A percentile compares a stretch with the other conserved stretches of the same genome.
Conservation (phyloP, 306 rosid genomes). For the Hippophae tibetana region DNA sequence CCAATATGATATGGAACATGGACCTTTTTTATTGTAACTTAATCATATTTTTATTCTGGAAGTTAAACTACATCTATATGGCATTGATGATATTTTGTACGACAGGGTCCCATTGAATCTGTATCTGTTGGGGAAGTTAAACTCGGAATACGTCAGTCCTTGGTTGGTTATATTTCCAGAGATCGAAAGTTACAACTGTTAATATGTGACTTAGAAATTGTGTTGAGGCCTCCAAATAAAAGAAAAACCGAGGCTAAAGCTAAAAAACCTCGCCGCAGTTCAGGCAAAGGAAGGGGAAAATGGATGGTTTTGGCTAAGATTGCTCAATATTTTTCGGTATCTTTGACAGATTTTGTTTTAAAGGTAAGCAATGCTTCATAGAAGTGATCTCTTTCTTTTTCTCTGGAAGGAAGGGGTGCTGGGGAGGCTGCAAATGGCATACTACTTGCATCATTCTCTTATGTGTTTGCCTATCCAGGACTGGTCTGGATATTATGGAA, state of each 20-base stretch:
- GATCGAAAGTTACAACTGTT: constrained; percentile 92
- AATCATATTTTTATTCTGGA: neutral
- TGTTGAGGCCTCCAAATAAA: constrained; percentile 72
- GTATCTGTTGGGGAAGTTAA: constrained; percentile 90
- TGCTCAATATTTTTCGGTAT: constrained; percentile 83
- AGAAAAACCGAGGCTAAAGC: constrained; percentile 42
- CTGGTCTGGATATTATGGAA: no score
- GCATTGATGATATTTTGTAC: constrained; percentile 22
- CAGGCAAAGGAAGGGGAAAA: constrained; percentile 65
- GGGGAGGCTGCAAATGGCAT: no score
- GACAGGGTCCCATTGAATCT: constrained; percentile 87
- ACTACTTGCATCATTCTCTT: no score
- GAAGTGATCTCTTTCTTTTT: no score
- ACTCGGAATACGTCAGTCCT: constrained; percentile 85
- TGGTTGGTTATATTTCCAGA: constrained; percentile 73
- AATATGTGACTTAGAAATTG: constrained; percentile 87
- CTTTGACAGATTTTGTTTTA: constrained; percentile 79
- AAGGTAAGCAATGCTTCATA: constrained; percentile 41
- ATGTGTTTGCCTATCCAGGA: no score
- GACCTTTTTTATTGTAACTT: neutral
- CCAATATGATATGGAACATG: neutral
- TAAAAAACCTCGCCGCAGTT: constrained; percentile 46
- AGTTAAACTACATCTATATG: constrained; percentile 1
- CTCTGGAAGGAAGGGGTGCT: no score
- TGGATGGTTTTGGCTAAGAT: constrained; percentile 84